A percentile compares a stretch with the other conserved stretches of the same genome.
Evolutionary conservation across 768 basidiomycete genomes (phyloP).

Genomic region (Agaricus sinodeliciosus): DNA sequence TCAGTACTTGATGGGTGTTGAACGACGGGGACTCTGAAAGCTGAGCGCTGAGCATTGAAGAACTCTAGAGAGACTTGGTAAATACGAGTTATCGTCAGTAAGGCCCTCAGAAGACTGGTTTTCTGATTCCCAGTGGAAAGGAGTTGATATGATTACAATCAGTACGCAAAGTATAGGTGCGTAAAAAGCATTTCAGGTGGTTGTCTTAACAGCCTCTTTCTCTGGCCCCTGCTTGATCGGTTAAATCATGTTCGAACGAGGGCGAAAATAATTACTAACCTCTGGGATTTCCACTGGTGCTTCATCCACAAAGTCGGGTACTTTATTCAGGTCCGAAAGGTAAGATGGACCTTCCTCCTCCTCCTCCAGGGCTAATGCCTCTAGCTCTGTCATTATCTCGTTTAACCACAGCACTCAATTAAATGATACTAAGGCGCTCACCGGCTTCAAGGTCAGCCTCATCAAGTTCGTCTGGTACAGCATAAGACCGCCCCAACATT

Average conservation of each 20-base stretch:
- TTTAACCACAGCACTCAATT: neutral
- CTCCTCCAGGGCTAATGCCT: constrained; percentile 86
- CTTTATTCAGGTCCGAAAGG: constrained; percentile 77
- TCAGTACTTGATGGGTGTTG: too few species aligned
- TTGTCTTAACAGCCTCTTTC: constrained; percentile 53
- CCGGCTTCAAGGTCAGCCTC: constrained; percentile 97
- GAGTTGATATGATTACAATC: constrained; percentile 2
- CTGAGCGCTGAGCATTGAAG: too few species aligned
- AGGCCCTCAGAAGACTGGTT: too few species aligned
- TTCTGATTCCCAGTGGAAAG: too few species aligned
- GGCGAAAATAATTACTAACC: constrained; percentile 28
- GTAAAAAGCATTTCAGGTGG: constrained; percentile 22
- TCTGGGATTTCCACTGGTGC: constrained; percentile 66
- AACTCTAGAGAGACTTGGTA: too few species aligned
- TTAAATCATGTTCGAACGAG: neutral
- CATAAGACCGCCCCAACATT: constrained; percentile 86
- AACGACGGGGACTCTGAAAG: too few species aligned
- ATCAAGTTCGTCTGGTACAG: constrained; percentile 95
- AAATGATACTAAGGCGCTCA: constrained; percentile 23
- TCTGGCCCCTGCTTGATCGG: constrained; percentile 29
- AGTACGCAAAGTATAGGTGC: neutral
- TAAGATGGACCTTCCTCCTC: constrained; percentile 92
- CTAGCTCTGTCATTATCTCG: constrained; percentile 66
- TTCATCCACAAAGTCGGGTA: constrained; percentile 90
- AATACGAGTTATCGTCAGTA: too few species aligned